Conservation (phyloP, 108 stramenopile species). For the Stephanodiscus minutulus region DNA sequence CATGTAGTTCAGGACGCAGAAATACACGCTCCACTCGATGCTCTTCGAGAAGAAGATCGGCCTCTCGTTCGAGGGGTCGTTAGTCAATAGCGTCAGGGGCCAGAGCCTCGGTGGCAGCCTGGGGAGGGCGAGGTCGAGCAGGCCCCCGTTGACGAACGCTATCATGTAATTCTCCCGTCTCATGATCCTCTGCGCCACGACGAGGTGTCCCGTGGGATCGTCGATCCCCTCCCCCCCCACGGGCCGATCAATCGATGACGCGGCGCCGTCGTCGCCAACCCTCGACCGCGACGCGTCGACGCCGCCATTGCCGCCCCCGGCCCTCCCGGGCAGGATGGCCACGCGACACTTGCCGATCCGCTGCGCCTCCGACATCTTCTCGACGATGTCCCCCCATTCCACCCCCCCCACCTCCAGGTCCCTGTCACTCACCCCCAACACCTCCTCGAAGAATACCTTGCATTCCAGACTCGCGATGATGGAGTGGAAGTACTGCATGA, state of each 20-base stretch:
- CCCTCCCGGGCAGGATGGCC: conserved; percentile 30
- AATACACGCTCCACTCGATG: conserved; percentile 88
- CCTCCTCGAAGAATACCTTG: conserved; percentile 71
- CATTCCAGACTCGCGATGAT: conserved; percentile 60
- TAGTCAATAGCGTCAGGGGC: conserved; percentile 17
- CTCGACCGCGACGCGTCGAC: conserved; percentile 4
- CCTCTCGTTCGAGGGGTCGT: conserved; percentile 21
- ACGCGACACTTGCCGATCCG: conserved; percentile 68
- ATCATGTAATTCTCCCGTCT: conserved; percentile 95
- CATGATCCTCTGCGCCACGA: conserved; percentile 90
- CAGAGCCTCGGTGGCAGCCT: conserved; percentile 40
- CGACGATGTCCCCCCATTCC: conserved; percentile 80
- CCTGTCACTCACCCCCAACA: conserved; percentile 63
- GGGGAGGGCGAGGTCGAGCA: conserved; percentile 76
- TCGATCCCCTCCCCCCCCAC: conserved; percentile 19
- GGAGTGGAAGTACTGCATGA: conserved; percentile 56
- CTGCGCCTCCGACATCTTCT: conserved; percentile 64
- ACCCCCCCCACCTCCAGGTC: conserved; percentile 82
- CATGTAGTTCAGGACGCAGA: conserved; percentile 95
- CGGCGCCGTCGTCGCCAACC: neutral
- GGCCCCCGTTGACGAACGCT: conserved; percentile 85
- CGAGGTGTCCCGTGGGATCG: conserved; percentile 60
- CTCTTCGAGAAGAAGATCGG: conserved; percentile 66
- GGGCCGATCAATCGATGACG: neutral
- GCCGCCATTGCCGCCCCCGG: conserved; percentile 1